phyloP scores from a whole-genome alignment of 768 basidiomycete genomes.

The Tulasnella sp. region DNA sequence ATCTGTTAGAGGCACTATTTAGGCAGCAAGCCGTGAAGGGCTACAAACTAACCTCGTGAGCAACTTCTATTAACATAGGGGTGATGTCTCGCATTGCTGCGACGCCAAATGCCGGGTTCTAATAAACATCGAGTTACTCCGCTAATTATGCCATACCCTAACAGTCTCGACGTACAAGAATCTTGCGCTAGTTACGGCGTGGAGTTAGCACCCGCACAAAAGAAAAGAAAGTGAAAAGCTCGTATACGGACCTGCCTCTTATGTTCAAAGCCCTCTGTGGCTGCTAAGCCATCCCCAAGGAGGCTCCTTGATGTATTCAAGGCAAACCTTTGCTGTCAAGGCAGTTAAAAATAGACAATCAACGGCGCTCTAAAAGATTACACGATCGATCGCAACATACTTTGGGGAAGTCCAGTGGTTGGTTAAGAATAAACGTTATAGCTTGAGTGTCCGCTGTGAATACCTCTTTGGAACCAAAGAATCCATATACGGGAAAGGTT shows the following conservation, averaged over 20 bases:
- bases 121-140: background rate
- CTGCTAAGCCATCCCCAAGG: background rate
- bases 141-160: background rate
- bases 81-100: slow-evolving; percentile 48
- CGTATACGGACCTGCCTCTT: background rate
- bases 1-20: too few relatives aligned
- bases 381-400: background rate
- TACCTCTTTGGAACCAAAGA: background rate
- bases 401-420: slow-evolving; percentile 8
- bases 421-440: slow-evolving; percentile 7
- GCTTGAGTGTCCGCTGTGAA: slow-evolving; percentile 1
- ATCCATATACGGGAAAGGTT: slow-evolving; percentile 3
- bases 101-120: slow-evolving; percentile 20
- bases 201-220: too few relatives aligned
- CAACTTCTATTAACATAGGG: slow-evolving; percentile 44
- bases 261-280: background rate
- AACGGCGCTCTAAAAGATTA: too few relatives aligned
- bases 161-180: background rate
- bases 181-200: background rate
- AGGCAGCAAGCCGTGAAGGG: background rate
- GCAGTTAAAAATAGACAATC: too few relatives aligned
- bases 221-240: background rate
- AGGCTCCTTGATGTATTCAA: background rate
- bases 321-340: background rate
- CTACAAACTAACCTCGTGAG: slow-evolving; percentile 33